Evolutionary conservation across 768 basidiomycete species (phyloP).

Genomic region (Dentipellis sp.): DNA sequence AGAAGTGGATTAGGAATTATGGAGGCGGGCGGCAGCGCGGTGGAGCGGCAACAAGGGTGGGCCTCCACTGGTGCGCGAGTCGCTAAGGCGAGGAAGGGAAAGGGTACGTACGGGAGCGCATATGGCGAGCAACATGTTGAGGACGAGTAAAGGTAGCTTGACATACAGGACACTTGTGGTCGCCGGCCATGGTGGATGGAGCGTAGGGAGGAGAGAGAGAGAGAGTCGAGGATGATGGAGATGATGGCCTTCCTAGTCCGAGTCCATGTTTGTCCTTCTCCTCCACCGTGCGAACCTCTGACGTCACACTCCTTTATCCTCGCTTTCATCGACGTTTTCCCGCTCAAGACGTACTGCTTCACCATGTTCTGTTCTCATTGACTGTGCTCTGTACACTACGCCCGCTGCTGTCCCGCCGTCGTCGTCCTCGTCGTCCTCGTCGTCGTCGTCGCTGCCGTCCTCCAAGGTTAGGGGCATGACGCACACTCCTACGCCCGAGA

Average conservation of each 20-base stretch:
- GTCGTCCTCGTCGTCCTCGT: background rate
- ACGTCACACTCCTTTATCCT: conserved; percentile 3
- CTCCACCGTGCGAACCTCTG: conserved; percentile 9
- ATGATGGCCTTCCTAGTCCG: background rate
- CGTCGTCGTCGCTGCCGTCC: background rate
- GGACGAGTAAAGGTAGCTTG: conserved; percentile 82
- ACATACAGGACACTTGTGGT: conserved; percentile 84
- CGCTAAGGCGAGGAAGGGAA: conserved; percentile 9
- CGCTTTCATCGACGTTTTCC: background rate
- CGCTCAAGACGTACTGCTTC: background rate
- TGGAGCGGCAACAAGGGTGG: background rate
- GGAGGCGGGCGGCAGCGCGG: background rate
- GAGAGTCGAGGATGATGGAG: background rate
- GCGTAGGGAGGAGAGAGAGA: background rate
- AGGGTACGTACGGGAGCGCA: conserved; percentile 73
- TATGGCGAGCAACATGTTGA: conserved; percentile 84
- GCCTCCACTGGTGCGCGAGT: conserved; percentile 5
- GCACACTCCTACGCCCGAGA: conserved; percentile 6
- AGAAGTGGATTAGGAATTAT: background rate
- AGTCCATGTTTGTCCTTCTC: background rate
- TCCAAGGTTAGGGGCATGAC: background rate
- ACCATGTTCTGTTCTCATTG: background rate
- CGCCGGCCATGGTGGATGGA: conserved; percentile 52
- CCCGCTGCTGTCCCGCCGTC: background rate
- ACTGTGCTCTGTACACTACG: too few species aligned